These are phyloP conservation scores for Sutorius eximius DNA, from an alignment of 1,284 basidiomycete genomes.

Conservation along the genomic window DNA sequence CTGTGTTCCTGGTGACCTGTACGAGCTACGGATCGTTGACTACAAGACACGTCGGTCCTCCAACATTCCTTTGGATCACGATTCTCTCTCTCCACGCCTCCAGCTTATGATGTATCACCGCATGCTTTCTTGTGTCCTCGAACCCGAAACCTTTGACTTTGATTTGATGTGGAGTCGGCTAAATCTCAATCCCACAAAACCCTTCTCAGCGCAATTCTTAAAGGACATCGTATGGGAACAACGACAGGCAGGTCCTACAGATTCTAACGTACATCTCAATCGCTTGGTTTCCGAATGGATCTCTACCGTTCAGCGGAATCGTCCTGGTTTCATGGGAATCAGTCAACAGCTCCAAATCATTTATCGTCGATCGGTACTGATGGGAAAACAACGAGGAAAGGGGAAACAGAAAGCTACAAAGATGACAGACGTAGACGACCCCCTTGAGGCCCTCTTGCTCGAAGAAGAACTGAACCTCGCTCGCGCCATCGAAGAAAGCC, in stretches of 20 bases:
- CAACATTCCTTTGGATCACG: conserved; percentile 59
- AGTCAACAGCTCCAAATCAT: conserved; percentile 30
- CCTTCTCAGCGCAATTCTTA: conserved; percentile 60
- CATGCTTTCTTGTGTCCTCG: conserved; percentile 58
- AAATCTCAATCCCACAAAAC: conserved; percentile 42
- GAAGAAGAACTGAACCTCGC: conserved; percentile 54
- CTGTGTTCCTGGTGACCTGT: conserved; percentile 9
- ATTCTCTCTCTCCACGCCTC: conserved; percentile 64
- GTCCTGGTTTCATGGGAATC: conserved; percentile 15
- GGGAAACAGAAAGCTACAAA: conserved; percentile 1
- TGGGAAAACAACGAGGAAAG: conserved; percentile 1
- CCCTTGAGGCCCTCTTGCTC: conserved; percentile 20
- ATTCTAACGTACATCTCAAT: conserved; percentile 27
- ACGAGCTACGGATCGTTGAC: conserved; percentile 60
- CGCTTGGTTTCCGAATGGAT: conserved; percentile 36
- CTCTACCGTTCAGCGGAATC: conserved; percentile 23
- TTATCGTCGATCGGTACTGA: conserved; percentile 25
- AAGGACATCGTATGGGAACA: conserved; percentile 45
- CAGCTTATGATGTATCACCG: conserved; percentile 86
- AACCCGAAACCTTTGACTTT: conserved; percentile 53
- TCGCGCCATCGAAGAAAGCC: conserved; percentile 72
- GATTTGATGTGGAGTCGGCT: conserved; percentile 53
- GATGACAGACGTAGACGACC: conserved; percentile 18
- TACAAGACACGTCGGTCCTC: conserved; percentile 69
- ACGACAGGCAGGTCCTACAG: conserved; percentile 36